Base-by-base conservation (phyloP, 78 protist genomes). In the Dictyostelium discoideum region DNA sequence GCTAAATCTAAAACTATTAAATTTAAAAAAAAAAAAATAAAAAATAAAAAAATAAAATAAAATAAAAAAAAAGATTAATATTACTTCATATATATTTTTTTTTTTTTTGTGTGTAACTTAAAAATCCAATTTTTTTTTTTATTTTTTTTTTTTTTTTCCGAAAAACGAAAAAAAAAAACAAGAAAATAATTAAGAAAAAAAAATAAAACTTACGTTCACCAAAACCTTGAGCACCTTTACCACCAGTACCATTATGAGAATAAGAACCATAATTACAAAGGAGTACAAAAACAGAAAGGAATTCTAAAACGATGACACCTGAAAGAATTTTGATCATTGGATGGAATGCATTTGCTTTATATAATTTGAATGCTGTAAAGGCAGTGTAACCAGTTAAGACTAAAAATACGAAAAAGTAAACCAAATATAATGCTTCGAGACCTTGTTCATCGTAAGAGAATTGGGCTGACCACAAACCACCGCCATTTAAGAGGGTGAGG, bases 371-470 rank as follows among this genome's bases (percentile, higher is more conserved):
- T 22, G 80, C 69, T 14, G 86, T 48, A 20, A 42, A 93, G 39
- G 24, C 14, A 11, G 67, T 85, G 63, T 74, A 86, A 14, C 3
- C 39, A 8, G 85, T 11, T n/a, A 94, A 50, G 26, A 40, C 16
- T 42, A 94, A 50, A 83, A 94, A 94, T 46, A 87, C 77, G 74
- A 88, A 84, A 69, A 94, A 94, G 54, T 87, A 94, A 18, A 83
- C 67, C 26, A 94, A 63, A 54, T 94, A 94, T 48, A 94, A 77
- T 5, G 77, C 87, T n/a, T 85, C 95, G 8, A 94, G 85, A 69
- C 92, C 97, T 78, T 94, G 93, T 13, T 94, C 93, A 54, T 94
- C 97, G 63, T 48, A 86, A 26, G 94, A 87, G 84, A 94, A 80
- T 50, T 94, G 85, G 9, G 7, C 18, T 0, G 80, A 46, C 92